A percentile compares a stretch with the other conserved stretches of the same genome.
Conservation (phyloP, 2,329 filamentous ascomycete species). For the Calcarisporium arbuscula region DNA sequence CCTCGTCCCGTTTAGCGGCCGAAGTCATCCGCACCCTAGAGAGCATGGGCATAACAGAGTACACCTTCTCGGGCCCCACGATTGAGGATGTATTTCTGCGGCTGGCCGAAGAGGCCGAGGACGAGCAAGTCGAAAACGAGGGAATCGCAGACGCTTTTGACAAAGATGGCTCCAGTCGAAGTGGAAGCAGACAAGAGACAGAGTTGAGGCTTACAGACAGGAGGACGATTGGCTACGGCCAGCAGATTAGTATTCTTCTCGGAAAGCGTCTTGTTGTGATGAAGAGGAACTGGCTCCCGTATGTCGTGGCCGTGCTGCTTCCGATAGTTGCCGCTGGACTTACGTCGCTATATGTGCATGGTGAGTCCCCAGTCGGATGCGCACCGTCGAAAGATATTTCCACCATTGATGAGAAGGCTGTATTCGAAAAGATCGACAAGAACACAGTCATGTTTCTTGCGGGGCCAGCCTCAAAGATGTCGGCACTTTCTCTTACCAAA, state of each 20-base stretch:
- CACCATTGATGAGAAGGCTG: conserved; percentile 29
- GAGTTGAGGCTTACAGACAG: conserved; percentile 60
- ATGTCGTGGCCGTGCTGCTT: conserved; percentile 66
- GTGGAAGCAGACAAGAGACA: conserved; percentile 19
- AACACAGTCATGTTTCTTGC: conserved; percentile 20
- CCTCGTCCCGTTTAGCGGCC: conserved; percentile 64
- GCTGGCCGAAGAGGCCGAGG: conserved; percentile 70
- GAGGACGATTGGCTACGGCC: conserved; percentile 58
- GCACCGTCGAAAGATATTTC: conserved; percentile 41
- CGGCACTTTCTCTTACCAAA: conserved; percentile 17
- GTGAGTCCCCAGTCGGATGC: conserved; percentile 47
- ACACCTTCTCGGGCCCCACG: conserved; percentile 80
- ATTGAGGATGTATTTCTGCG: conserved; percentile 91
- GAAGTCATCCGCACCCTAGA: conserved; percentile 66
- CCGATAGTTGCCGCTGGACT: conserved; percentile 75
- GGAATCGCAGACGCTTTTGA: too few relatives aligned
- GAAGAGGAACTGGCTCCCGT: conserved; percentile 71
- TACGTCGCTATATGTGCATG: conserved; percentile 67
- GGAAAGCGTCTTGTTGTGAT: conserved; percentile 72
- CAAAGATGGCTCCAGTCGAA: conserved; percentile 15
- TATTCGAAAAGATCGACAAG: conserved; percentile 27
- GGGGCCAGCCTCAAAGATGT: conserved; percentile 31
- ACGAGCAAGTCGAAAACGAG: conserved; percentile 31
- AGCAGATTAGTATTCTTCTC: conserved; percentile 70
- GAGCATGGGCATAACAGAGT: conserved; percentile 60